Percentiles rank a stretch among this genome's conserved stretches.
These are phyloP conservation scores for Phytopythium litorale DNA, from an alignment of 352 stramenopile species.

Conservation along the genomic window DNA sequence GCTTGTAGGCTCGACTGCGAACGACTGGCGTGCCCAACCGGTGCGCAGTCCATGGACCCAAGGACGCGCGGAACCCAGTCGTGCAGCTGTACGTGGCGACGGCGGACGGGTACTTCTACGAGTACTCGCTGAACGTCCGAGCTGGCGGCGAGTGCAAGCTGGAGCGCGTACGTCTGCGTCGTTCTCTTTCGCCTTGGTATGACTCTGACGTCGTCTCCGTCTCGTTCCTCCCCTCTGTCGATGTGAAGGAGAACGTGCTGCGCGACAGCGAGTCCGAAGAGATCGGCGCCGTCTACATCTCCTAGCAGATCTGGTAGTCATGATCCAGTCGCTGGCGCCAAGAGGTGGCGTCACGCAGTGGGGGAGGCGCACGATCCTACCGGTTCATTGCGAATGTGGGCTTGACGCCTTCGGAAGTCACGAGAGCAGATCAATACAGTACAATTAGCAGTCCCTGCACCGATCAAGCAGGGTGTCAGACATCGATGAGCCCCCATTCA, in stretches of 20 bases:
- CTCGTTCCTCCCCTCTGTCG: background rate
- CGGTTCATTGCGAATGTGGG: background rate
- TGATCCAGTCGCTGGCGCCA: background rate
- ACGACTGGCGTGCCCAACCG: slow-evolving; percentile 68
- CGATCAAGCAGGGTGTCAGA: background rate
- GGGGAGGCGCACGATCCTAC: background rate
- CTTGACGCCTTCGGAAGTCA: background rate
- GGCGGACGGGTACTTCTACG: slow-evolving; percentile 81
- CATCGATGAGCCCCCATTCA: too few relatives aligned
- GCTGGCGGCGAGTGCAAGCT: slow-evolving; percentile 79
- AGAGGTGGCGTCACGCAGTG: background rate
- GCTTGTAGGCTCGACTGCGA: slow-evolving; percentile 57
- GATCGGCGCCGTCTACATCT: slow-evolving; percentile 82
- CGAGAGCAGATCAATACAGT: background rate
- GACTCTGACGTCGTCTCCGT: background rate
- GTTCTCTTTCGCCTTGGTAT: slow-evolving; percentile 3
- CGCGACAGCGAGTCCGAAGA: slow-evolving; percentile 81
- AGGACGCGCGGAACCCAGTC: slow-evolving; percentile 38
- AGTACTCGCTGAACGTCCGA: slow-evolving; percentile 77
- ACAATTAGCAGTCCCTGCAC: background rate
- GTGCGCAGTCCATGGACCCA: slow-evolving; percentile 76
- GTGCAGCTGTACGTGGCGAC: slow-evolving; percentile 81
- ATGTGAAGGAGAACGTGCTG: slow-evolving; percentile 75
- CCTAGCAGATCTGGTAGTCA: slow-evolving; percentile 19
- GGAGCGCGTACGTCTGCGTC: slow-evolving; percentile 40